Evolutionary conservation across 441 rosid genomes (phyloP), one percentile per base, ranked within the genome.

Genomic region (Populus hybrid): DNA sequence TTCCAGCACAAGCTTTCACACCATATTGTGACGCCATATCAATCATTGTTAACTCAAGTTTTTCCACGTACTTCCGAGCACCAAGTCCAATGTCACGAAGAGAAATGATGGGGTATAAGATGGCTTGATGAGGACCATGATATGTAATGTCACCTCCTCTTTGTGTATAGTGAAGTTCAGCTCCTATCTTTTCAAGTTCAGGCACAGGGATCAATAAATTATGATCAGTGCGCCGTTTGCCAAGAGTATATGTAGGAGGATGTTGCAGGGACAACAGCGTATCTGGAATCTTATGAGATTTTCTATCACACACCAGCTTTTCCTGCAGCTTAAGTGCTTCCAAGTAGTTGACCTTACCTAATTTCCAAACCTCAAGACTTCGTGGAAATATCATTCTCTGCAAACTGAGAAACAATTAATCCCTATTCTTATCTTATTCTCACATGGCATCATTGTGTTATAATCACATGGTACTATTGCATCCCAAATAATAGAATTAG

Each of bases 111-210:
- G 98, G 99, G 66, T 94, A 96, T 38, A 94, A 71, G 79, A 94
- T 79, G 53, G 98, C 93, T 83, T 93, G 98, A 81, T 70, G 90
- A 20, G 98, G 99, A 75, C 98, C 98, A 70, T 93, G 98, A 85
- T 87, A 94, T 32, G 99, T 94, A 74, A 96, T 90, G 70, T 93
- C 98, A 59, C 99, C 98, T 78, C 98, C 98, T 88, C 98, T 88
- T 81, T 90, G 92, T 5, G 98, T 93, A 78, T 91, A 90, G 74
- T 93, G 92, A 82, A 94, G 98, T 76, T 91, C 89, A 65, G 96
- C 97, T 81, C 98, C 97, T 28, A 92, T 75, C 71, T 81, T 85
- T 38, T 79, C 82, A 71, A 94, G 92, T 77, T 94, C 94, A 76
- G 91, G 78, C 78, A 79, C 74, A 28, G 94, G 81, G 32, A 94